phyloP scores from a whole-genome alignment of 306 rosid species.

The Begonia peltatifolia region DNA sequence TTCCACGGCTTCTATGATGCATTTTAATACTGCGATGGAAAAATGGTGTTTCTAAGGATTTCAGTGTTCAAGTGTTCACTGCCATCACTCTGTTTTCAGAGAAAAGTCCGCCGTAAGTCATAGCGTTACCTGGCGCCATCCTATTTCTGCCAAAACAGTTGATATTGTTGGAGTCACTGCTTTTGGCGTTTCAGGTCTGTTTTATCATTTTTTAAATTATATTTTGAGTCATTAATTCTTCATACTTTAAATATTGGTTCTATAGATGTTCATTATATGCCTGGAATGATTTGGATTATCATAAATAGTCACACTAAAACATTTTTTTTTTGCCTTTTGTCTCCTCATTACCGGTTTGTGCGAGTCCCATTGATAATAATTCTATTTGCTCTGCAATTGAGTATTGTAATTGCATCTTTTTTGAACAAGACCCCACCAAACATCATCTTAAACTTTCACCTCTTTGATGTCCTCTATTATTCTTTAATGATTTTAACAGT shows the following conservation, averaged over 20 bases:
- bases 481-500: background rate
- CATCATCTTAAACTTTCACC: background rate
- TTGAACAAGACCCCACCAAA: background rate
- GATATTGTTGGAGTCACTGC: conserved; percentile 57
- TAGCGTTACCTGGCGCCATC: conserved; percentile 60
- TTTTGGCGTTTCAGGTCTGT: conserved; percentile 56
- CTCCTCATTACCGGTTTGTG: no score
- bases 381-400: background rate
- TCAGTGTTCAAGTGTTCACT: no score
- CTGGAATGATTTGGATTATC: no score
- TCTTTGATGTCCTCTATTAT: background rate
- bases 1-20: no score
- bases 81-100: conserved; percentile 19
- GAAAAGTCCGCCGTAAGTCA: conserved; percentile 83
- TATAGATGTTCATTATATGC: no score
- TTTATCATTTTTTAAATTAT: background rate
- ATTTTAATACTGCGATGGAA: no score
- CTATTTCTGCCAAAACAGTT: conserved; percentile 47
- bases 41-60: no score
- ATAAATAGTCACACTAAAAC: no score
- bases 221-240: background rate
- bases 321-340: background rate
- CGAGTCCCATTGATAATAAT: background rate
- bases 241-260: no score
- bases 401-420: conserved; percentile 1